Conservation (phyloP, 2,329 filamentous ascomycete genomes). For the Talaromyces sp. region DNA sequence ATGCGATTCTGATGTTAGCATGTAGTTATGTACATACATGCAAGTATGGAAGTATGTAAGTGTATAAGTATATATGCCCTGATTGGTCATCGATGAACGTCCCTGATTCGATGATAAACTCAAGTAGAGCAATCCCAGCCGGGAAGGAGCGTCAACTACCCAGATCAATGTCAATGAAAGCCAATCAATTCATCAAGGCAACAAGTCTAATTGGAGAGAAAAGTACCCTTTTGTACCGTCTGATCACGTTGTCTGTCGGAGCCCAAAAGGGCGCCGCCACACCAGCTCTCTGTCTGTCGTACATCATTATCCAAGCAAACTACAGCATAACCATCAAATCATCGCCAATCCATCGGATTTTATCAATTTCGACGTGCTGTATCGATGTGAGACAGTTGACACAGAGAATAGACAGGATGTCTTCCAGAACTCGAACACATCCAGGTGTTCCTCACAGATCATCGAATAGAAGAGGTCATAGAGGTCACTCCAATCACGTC, state of each 20-base stretch:
- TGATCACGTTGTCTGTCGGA: slow-evolving; percentile 5
- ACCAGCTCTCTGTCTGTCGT: background rate
- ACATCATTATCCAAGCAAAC: background rate
- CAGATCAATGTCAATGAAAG: background rate
- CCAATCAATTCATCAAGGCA: background rate
- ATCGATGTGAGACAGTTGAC: background rate
- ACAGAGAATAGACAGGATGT: background rate
- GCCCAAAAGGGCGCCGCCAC: slow-evolving; percentile 1
- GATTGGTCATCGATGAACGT: background rate
- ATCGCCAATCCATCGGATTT: background rate
- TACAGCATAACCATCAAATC: background rate
- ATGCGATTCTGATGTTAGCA: background rate
- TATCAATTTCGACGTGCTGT: too few species aligned
- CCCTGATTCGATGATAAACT: background rate
- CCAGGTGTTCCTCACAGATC: background rate
- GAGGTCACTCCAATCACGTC: background rate
- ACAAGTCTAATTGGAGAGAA: background rate
- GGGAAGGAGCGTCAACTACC: too few species aligned
- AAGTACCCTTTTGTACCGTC: background rate
- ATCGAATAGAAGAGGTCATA: background rate
- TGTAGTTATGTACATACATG: background rate
- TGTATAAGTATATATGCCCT: background rate
- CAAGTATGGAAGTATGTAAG: background rate
- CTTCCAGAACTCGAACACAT: background rate
- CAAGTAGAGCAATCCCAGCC: background rate